phyloP scores from a whole-genome alignment of 176 grass and related monocot genomes.

The Luzula sylvatica region DNA sequence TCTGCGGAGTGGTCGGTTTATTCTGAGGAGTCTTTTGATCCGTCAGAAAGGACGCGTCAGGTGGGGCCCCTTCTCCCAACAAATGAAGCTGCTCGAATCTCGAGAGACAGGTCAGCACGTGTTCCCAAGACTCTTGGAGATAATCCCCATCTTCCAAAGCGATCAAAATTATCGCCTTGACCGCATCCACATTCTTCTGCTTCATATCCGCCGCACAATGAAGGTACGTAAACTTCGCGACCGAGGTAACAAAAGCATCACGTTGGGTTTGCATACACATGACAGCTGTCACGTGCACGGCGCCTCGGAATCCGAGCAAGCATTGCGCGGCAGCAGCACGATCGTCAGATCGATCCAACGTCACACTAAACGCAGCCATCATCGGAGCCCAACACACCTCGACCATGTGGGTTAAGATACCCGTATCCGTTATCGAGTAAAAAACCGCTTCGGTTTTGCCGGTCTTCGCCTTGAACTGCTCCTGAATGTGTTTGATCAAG shows the following conservation, averaged over 20 bases:
- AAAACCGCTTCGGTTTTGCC: slow-evolving; percentile 89
- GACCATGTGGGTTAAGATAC: slow-evolving; percentile 94
- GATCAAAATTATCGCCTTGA: slow-evolving; percentile 99
- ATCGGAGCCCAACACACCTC: slow-evolving; percentile 97
- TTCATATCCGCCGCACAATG: slow-evolving; percentile 97
- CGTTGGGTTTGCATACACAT: slow-evolving; percentile 96
- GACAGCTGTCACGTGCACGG: slow-evolving; percentile 76
- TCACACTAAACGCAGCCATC: slow-evolving; percentile 97
- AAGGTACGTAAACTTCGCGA: slow-evolving; percentile 94
- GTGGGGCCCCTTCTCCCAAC: slow-evolving; percentile 83
- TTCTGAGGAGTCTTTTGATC: slow-evolving; percentile 58
- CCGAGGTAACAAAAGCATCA: slow-evolving; percentile 93
- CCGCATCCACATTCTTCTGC: slow-evolving; percentile 90
- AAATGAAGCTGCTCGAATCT: slow-evolving; percentile 94
- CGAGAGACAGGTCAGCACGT: slow-evolving; percentile 89
- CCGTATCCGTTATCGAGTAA: slow-evolving; percentile 73
- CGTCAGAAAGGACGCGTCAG: slow-evolving; percentile 85
- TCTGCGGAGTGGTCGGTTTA: slow-evolving; percentile 27
- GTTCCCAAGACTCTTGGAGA: slow-evolving; percentile 93
- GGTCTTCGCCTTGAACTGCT: slow-evolving; percentile 89
- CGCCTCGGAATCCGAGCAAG: slow-evolving; percentile 74
- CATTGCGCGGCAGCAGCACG: slow-evolving; percentile 81
- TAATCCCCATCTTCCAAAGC: slow-evolving; percentile 92
- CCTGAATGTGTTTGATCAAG: slow-evolving; percentile 93
- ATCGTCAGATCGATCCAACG: slow-evolving; percentile 76